A percentile compares a stretch with the other conserved stretches of the same genome.
Conservation (phyloP, 139 green algal genomes). For the Coelastrella sp. region DNA sequence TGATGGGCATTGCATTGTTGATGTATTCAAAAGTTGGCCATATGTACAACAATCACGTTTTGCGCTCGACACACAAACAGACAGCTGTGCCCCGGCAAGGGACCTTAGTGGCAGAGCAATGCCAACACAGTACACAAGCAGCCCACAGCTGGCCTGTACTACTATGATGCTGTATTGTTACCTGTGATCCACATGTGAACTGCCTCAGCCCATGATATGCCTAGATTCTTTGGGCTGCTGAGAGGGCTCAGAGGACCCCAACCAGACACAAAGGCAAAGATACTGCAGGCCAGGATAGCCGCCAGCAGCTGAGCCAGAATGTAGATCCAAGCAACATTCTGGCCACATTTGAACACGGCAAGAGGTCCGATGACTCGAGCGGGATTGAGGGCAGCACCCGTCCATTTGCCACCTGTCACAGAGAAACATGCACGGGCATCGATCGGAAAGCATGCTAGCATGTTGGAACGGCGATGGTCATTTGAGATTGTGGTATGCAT, state of each 20-base stretch:
- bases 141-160: no score
- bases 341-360: slow-evolving; percentile 49
- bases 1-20: no score
- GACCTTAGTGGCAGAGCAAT: no score
- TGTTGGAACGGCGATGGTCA: no score
- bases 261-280: slow-evolving; percentile 50
- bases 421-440: no score
- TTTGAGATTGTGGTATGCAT: no score
- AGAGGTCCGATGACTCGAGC: slow-evolving; percentile 48
- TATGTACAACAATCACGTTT: no score
- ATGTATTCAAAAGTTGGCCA: no score
- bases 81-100: no score
- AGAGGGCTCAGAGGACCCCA: slow-evolving; percentile 41
- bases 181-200: slow-evolving; percentile 40
- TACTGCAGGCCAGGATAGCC: slow-evolving; percentile 25
- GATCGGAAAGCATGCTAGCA: no score
- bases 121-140: no score
- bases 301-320: slow-evolving; percentile 44
- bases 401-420: slow-evolving; percentile 41
- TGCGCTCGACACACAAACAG: no score
- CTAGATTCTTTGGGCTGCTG: slow-evolving; percentile 6
- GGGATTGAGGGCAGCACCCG: slow-evolving; percentile 52
- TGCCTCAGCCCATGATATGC: slow-evolving; percentile 20
- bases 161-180: background rate
- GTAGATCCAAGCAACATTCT: slow-evolving; percentile 37